Conservation (phyloP, 257 asterid genomes). For the Plantago ovata region DNA sequence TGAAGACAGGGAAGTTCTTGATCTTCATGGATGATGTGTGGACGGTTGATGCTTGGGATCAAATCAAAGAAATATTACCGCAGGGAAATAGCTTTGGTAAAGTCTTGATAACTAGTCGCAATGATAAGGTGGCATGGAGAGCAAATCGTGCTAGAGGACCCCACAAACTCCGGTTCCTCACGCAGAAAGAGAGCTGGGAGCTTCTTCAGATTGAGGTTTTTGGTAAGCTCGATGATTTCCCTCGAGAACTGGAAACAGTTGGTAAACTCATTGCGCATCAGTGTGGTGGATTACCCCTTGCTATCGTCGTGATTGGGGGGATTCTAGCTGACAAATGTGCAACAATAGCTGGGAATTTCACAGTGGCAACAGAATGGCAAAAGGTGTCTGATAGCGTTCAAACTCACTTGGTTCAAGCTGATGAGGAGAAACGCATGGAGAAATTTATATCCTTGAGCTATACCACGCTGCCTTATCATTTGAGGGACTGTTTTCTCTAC, state of each 20-base stretch:
- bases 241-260: not conserved
- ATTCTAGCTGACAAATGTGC: not conserved
- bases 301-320: slow-evolving; percentile 6
- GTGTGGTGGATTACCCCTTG: slow-evolving; percentile 3
- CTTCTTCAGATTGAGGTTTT: slow-evolving; percentile 4
- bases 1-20: not conserved
- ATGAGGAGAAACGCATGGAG: not conserved
- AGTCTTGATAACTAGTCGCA: slow-evolving; percentile 8
- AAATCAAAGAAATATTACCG: not conserved
- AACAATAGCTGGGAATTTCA: not conserved
- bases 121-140: not conserved
- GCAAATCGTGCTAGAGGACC: not conserved
- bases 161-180: not conserved
- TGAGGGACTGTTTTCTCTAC: slow-evolving; percentile 8
- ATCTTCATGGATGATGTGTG: slow-evolving; percentile 14
- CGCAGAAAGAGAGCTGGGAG: not conserved
- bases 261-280: not conserved
- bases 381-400: not conserved
- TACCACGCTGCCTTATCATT: not conserved
- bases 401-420: not conserved
- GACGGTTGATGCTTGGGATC: not conserved
- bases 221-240: not conserved
- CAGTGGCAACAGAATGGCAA: not conserved
- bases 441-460: slow-evolving; percentile 2
- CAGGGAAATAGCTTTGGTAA: not conserved